These are phyloP conservation scores for Aspergillus calidoustus DNA, from an alignment of 2,329 filamentous ascomycete species.

Conservation along the genomic window DNA sequence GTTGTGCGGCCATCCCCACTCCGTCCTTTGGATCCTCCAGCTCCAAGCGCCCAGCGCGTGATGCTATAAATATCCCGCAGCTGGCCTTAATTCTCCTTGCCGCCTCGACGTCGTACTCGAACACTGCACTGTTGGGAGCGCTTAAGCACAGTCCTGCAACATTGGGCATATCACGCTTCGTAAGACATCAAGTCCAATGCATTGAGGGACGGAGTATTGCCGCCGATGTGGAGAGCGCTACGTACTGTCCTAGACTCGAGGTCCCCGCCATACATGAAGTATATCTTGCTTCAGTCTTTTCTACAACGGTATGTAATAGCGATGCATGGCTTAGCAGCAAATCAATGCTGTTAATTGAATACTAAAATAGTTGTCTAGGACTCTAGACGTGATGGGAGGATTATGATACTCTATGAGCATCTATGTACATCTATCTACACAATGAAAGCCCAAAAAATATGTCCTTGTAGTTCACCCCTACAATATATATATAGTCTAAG, in stretches of 20 bases:
- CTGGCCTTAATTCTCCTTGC: not conserved
- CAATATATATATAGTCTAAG: not conserved
- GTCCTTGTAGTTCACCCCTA: not conserved
- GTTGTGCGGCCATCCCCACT: conserved; percentile 9
- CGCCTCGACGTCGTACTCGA: not conserved
- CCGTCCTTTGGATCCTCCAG: conserved; percentile 11
- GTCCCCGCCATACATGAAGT: not conserved
- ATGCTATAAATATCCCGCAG: conserved; percentile 16
- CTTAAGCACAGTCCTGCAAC: not conserved
- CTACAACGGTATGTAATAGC: too few species aligned
- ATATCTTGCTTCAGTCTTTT: not conserved
- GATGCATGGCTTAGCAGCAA: too few species aligned
- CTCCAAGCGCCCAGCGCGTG: conserved; percentile 8
- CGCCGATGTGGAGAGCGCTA: not conserved
- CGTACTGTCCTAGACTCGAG: not conserved
- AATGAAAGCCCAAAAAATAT: not conserved
- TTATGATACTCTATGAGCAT: too few species aligned
- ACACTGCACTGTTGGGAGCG: not conserved
- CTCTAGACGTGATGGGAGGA: too few species aligned
- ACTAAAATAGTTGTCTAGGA: too few species aligned
- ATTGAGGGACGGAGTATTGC: not conserved
- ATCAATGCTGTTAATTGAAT: too few species aligned
- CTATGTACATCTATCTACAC: not conserved
- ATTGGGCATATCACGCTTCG: not conserved
- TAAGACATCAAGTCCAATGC: not conserved